phyloP scores from a whole-genome alignment of 495 filamentous ascomycete genomes.

The Neurospora tetrasperma region DNA sequence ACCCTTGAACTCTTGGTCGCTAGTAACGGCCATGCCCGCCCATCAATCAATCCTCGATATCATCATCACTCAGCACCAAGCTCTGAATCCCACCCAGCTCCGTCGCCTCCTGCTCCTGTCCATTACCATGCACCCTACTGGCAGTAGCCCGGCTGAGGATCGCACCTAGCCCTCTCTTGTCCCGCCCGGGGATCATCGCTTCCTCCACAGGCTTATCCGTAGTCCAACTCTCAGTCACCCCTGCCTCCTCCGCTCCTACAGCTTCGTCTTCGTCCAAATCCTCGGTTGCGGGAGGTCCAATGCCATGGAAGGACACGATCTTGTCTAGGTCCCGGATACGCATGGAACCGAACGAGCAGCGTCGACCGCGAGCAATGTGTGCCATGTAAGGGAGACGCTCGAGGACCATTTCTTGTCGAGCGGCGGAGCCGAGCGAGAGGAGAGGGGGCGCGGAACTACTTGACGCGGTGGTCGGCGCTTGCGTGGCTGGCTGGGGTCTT shows the following conservation, averaged over 20 bases:
- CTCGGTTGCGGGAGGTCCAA: slow-evolving; percentile 27
- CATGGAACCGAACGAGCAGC: slow-evolving; percentile 16
- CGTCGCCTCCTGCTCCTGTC: slow-evolving; percentile 15
- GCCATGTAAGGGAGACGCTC: slow-evolving; percentile 80
- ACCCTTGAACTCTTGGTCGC: background rate
- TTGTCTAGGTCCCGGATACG: slow-evolving; percentile 47
- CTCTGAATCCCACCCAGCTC: slow-evolving; percentile 44
- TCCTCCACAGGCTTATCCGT: slow-evolving; percentile 47
- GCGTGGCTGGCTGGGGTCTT: background rate
- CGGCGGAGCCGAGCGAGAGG: slow-evolving; percentile 46
- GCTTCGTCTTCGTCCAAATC: slow-evolving; percentile 22
- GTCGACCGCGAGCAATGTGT: slow-evolving; percentile 42
- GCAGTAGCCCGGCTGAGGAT: slow-evolving; percentile 15
- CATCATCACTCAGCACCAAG: slow-evolving; percentile 81
- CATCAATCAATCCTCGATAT: slow-evolving; percentile 76
- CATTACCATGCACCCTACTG: slow-evolving; percentile 9
- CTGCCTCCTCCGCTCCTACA: slow-evolving; percentile 31
- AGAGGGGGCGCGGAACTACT: slow-evolving; percentile 20
- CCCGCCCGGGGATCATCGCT: slow-evolving; percentile 28
- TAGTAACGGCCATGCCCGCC: background rate
- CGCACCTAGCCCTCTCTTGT: slow-evolving; percentile 14
- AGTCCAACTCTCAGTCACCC: slow-evolving; percentile 40
- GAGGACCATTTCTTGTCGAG: slow-evolving; percentile 64
- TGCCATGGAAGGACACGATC: slow-evolving; percentile 56
- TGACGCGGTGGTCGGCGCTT: slow-evolving; percentile 6